Percentiles rank a stretch among this genome's conserved stretches.
Conservation (phyloP, 495 filamentous ascomycete species). For the Aspergillus hancockii region DNA sequence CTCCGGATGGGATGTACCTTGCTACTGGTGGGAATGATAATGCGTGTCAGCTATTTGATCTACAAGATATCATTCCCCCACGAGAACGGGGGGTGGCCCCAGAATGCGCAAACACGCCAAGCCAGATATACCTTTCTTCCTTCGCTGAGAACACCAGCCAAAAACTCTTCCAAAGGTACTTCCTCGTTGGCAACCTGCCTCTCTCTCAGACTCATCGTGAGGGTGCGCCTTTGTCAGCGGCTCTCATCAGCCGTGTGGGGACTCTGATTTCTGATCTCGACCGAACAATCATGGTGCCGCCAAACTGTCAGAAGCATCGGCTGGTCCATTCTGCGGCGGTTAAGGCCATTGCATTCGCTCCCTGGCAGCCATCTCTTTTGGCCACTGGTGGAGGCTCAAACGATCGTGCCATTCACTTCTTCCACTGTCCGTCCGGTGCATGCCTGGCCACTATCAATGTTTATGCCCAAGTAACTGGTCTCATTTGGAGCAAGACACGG, state of each 20-base stretch:
- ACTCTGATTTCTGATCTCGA: constrained; percentile 32
- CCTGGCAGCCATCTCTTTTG: constrained; percentile 85
- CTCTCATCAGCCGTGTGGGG: constrained; percentile 32
- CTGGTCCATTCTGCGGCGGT: constrained; percentile 85
- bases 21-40: constrained; percentile 95
- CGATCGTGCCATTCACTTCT: constrained; percentile 95
- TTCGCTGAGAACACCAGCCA: constrained; percentile 17
- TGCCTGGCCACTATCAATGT: constrained; percentile 90
- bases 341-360: constrained; percentile 96
- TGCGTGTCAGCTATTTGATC: constrained; percentile 77
- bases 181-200: constrained; percentile 28
- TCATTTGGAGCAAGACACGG: constrained; percentile 86
- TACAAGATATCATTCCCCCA: constrained; percentile 54
- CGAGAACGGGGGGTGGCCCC: constrained; percentile 14
- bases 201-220: constrained; percentile 32
- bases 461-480: constrained; percentile 86
- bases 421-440: constrained; percentile 81
- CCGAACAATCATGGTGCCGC: constrained; percentile 32
- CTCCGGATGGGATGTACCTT: constrained; percentile 70
- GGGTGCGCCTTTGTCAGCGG: constrained; percentile 18
- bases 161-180: constrained; percentile 24
- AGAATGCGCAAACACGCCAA: constrained; percentile 8
- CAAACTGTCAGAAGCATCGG: constrained; percentile 65
- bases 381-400: constrained; percentile 93
- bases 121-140: constrained; percentile 22